Percentiles rank a stretch among this genome's conserved stretches.
Evolutionary conservation across 805 yeast species (phyloP).

Genomic region (Dipodascopsis uninucleata): DNA sequence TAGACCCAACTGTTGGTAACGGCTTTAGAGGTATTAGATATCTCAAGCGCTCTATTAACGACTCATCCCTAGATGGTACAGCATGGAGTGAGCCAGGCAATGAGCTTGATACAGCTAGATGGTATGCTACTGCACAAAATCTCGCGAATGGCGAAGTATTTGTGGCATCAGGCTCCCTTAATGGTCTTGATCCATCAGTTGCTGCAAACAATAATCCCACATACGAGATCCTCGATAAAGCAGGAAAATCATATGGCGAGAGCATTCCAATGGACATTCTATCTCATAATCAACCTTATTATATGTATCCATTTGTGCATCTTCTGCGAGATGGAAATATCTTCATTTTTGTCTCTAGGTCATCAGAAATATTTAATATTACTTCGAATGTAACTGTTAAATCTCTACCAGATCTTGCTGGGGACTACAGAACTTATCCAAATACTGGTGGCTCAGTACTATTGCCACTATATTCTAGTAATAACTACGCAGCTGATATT

Average conservation of each 20-base stretch:
- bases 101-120: constrained; percentile 18
- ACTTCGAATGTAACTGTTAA: constrained; percentile 12
- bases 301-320: constrained; percentile 26
- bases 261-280: constrained; percentile 22
- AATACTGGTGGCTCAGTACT: constrained; percentile 22
- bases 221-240: constrained; percentile 19
- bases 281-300: constrained; percentile 20
- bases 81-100: constrained; percentile 25
- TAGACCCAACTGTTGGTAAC: constrained; percentile 22
- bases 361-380: constrained; percentile 17
- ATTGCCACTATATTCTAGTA: constrained; percentile 10
- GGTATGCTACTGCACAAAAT: constrained; percentile 21
- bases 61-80: constrained; percentile 12
- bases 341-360: constrained; percentile 19
- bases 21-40: constrained; percentile 22
- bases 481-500: constrained; percentile 18
- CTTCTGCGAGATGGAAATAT: constrained; percentile 15
- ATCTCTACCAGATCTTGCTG: constrained; percentile 18
- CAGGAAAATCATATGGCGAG: constrained; percentile 16
- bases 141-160: constrained; percentile 24
- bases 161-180: constrained; percentile 21
- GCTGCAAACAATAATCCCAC: constrained; percentile 24
- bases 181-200: constrained; percentile 25
- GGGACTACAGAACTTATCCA: constrained; percentile 26
- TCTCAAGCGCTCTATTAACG: constrained; percentile 14